Base-by-base conservation (phyloP, 2,329 filamentous ascomycete species). In the Ceratocystis huliohia region DNA sequence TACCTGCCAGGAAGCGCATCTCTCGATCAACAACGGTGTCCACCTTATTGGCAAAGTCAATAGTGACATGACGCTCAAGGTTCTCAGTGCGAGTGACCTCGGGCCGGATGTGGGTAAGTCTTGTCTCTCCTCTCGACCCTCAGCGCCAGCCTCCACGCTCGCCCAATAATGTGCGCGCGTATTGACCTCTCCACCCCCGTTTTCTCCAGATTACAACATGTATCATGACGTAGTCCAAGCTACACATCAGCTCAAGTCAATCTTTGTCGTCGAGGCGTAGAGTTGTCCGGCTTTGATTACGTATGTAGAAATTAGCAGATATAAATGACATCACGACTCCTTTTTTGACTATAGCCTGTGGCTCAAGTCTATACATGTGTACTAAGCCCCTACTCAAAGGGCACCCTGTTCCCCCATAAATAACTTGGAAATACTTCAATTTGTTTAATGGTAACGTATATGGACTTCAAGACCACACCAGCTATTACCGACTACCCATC, bases 41-140 rank as follows among this genome's bases (percentile, higher is more conserved):
- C 89, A 94, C 72, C 77, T 94, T 69, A 88, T 93, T 69, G 89
- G 89, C 70, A 92, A 91, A 74, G 88, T 94, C 61, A 87, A 88
- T 71, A 80, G 80, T 1, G 89, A 93, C 74, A 77, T 90, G 25
- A 83, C 83, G 20, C 79, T 94, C 71, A 88, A 86, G 73, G 88
- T 88, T 33, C 78, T 91, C 69, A 85, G 80, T 68, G 83, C 85
- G 17, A 81, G 84, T 64, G 88, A 93, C 74, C 81, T 92, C 63
- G 89, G 89, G 5, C 76, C 78, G 13, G 76, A 78, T 65, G 82
- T 92, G 69, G 88, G 89, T 91, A 78, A 68, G 86, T 82, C 20
- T 30, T 25, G 45, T 63, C 46, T 64, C 25, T 25, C 50, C 3
- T 56, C 3, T 45, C 48, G 1, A 20, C 2, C 41, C 28, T 59